These are phyloP conservation scores for Ophiostoma tasmaniense DNA, from an alignment of 2,329 filamentous ascomycete genomes.

Conservation along the genomic window DNA sequence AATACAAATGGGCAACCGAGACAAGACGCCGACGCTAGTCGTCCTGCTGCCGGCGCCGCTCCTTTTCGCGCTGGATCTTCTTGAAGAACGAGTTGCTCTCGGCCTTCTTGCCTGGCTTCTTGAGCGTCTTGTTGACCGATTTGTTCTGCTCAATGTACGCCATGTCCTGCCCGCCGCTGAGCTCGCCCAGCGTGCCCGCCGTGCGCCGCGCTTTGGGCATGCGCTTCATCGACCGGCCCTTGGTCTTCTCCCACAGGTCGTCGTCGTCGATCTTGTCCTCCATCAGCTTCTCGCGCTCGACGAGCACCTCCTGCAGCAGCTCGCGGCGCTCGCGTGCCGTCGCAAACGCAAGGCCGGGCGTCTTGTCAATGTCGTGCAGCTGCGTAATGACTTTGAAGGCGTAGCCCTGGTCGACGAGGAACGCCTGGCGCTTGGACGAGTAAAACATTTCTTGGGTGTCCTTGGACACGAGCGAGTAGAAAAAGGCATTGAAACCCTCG, in stretches of 20 bases:
- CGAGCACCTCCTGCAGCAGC: conserved; percentile 77
- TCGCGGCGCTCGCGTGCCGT: conserved; percentile 74
- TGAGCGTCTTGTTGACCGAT: conserved; percentile 55
- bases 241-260: conserved; percentile 29
- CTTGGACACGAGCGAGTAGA: conserved; percentile 94
- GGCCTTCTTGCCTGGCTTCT: conserved; percentile 48
- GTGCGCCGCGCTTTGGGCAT: conserved; percentile 57
- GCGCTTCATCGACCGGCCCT: conserved; percentile 19
- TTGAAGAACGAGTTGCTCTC: conserved; percentile 55
- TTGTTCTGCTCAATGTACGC: conserved; percentile 85
- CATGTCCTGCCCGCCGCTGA: conserved; percentile 92
- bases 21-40: background rate
- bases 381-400: conserved; percentile 99
- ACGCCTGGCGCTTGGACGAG: conserved; percentile 91
- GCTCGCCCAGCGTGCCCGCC: conserved; percentile 74
- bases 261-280: conserved; percentile 29
- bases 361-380: conserved; percentile 79
- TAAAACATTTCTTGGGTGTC: conserved; percentile 98
- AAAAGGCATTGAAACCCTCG: conserved; percentile 98
- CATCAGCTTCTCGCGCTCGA: conserved; percentile 53
- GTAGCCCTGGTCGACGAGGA: conserved; percentile 95
- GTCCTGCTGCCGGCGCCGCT: conserved; percentile 31
- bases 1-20: no score
- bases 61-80: conserved; percentile 55
- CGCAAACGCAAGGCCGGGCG: conserved; percentile 70